phyloP scores from a whole-genome alignment of 352 stramenopile genomes.

The Phytophthora ramorum region DNA sequence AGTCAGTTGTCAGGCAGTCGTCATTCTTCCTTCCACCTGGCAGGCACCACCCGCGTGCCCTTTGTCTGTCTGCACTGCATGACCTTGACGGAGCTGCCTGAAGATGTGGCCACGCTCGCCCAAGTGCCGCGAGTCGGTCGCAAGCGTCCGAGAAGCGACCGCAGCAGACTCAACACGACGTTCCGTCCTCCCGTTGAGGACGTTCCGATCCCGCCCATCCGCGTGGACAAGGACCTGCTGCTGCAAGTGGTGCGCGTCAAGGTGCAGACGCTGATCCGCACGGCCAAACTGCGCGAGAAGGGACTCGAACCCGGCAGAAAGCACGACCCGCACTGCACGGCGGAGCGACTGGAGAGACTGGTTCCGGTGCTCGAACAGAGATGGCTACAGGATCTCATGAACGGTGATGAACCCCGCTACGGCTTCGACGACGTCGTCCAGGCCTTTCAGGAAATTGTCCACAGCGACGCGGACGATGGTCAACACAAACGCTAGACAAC shows the following conservation, averaged over 20 bases:
- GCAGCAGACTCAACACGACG: conserved; percentile 12
- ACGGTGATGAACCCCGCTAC: conserved; percentile 33
- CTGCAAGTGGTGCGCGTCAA: conserved; percentile 48
- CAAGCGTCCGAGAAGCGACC: conserved; percentile 22
- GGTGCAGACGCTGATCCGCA: conserved; percentile 40
- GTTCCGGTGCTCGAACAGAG: conserved; percentile 40
- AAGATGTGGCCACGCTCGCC: conserved; percentile 17
- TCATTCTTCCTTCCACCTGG: conserved; percentile 18
- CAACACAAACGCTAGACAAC: conserved; percentile 15
- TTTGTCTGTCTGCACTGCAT: conserved; percentile 8
- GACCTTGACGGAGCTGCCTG: conserved; percentile 27
- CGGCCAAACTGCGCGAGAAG: conserved; percentile 21
- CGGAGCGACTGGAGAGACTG: conserved; percentile 35
- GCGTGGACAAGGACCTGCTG: conserved; percentile 51
- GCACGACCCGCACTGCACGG: conserved; percentile 19
- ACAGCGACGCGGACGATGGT: conserved; percentile 8
- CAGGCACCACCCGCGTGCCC: conserved; percentile 1
- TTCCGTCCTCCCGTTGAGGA: conserved; percentile 12
- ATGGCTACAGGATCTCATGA: conserved; percentile 37
- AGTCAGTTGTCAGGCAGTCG: conserved; percentile 25
- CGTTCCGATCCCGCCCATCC: conserved; percentile 30
- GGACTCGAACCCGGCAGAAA: conserved; percentile 3
- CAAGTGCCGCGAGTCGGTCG: background rate
- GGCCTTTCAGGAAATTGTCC: conserved; percentile 28
- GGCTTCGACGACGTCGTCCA: conserved; percentile 46